phyloP scores from a whole-genome alignment of 768 basidiomycete species.

The Naganishia vishniacii region DNA sequence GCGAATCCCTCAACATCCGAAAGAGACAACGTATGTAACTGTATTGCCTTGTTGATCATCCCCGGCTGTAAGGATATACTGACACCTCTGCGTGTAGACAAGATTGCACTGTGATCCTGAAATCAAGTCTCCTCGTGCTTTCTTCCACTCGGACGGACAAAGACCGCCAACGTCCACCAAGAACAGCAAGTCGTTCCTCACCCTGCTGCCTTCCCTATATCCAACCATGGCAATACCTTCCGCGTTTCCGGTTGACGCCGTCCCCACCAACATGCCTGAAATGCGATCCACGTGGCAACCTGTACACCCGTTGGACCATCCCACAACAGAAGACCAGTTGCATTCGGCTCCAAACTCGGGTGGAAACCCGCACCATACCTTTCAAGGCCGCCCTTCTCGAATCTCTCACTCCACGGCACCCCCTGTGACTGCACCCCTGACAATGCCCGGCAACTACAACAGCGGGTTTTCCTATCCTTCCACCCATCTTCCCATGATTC shows the following conservation, averaged over 20 bases:
- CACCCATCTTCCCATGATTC: neutral
- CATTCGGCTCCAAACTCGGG: slow-evolving; percentile 7
- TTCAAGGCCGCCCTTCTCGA: neutral
- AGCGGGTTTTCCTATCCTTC: neutral
- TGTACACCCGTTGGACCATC: too few species aligned
- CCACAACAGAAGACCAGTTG: neutral
- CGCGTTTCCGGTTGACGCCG: neutral
- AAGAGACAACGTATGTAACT: too few species aligned
- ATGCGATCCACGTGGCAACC: too few species aligned
- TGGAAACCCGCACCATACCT: neutral
- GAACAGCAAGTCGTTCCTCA: neutral
- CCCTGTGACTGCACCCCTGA: slow-evolving; percentile 5
- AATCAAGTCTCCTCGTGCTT: neutral
- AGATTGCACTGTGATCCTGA: neutral
- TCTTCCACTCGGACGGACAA: neutral
- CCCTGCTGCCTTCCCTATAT: neutral
- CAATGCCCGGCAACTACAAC: neutral
- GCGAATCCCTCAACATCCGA: too few species aligned
- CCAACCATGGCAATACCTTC: neutral
- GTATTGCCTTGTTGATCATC: too few species aligned
- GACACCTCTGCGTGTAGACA: too few species aligned
- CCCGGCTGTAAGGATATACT: too few species aligned
- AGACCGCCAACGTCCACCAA: neutral
- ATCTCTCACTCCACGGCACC: neutral
- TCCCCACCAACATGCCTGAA: neutral